phyloP scores from a whole-genome alignment of 441 rosid genomes.

The Pelargonium australe region DNA sequence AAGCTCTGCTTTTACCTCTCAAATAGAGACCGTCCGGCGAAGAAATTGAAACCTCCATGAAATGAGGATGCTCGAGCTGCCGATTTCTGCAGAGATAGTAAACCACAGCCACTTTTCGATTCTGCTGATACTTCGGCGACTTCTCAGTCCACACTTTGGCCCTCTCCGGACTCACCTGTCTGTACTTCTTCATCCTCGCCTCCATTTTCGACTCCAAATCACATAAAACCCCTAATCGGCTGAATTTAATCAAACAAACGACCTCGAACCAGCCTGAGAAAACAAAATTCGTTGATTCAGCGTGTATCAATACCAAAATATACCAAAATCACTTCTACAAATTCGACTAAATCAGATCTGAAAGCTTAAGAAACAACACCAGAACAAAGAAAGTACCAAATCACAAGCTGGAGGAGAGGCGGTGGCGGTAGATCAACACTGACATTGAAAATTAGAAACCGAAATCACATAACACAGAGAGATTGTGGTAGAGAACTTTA shows the following conservation, averaged over 20 bases:
- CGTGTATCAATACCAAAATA: not conserved
- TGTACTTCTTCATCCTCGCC: constrained; percentile 61
- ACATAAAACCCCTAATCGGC: not conserved
- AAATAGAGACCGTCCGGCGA: constrained; percentile 70
- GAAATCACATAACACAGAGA: not conserved
- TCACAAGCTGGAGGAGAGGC: not conserved
- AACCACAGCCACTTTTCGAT: constrained; percentile 72
- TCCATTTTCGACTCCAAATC: constrained; percentile 40
- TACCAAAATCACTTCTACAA: not conserved
- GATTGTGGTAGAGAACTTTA: not conserved
- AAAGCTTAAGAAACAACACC: not conserved
- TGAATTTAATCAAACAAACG: not conserved
- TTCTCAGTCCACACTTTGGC: constrained; percentile 91
- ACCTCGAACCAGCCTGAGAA: no score
- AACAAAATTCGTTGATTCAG: not conserved
- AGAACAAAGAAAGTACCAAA: not conserved
- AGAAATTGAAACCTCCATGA: constrained; percentile 73
- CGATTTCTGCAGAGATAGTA: constrained; percentile 82
- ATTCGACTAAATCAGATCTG: not conserved
- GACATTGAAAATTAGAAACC: not conserved
- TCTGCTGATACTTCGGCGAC: constrained; percentile 68
- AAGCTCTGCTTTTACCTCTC: constrained; percentile 42
- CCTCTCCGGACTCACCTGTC: constrained; percentile 85
- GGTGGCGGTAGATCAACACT: not conserved
- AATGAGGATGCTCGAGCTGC: constrained; percentile 96